Base-by-base conservation (phyloP, 106 monocot species). In the Hemerocallis citrina region DNA sequence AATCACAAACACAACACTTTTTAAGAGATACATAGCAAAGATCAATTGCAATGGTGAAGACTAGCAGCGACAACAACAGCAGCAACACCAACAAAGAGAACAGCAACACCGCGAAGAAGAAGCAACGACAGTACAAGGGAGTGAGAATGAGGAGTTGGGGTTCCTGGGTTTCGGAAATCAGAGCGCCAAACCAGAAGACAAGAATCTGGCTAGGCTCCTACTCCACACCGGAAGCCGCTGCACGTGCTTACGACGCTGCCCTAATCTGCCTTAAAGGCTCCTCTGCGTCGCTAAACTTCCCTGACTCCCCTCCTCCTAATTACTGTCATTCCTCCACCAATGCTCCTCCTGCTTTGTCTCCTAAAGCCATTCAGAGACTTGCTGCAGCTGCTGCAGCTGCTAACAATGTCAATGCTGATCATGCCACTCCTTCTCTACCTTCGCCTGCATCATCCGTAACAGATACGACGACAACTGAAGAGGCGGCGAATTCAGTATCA, bases 101-200 rank as follows among this genome's bases (percentile, higher is more conserved):
- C 37, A 38, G 11, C 7, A 6, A 11, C 37, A 38, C 7, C 5
- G 37, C 5, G 5, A 38, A 38, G 37, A 38, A 24, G 9, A 14
- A 59, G 42, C 72, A 65, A 72, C 59, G 20, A 69, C 58, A 39
- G 14, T 79, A 68, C 69, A 84, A 76, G 65, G 84, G 84, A 37
- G 84, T 84, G 61, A 68, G 84, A 36, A 84, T 72, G 84, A 75
- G 84, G 61, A 79, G 84, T 40, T 84, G 84, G 84, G 84, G 84
- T 14, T 79, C 79, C 28, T 84, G 84, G 84, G 84, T 84, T 1
- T 84, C 84, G 7, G 84, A 84, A 62, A 84, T 84, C 30, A 52
- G 84, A 57, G 79, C 79, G 0, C 84, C 84, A 3, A 72, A 73
- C 48, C 79, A 80, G 50, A 85, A 76, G 62, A 76, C 76, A 16